Evolutionary conservation across 441 rosid species (phyloP), one percentile per base, ranked within the genome.

Genomic region (Erodium moschatum): DNA sequence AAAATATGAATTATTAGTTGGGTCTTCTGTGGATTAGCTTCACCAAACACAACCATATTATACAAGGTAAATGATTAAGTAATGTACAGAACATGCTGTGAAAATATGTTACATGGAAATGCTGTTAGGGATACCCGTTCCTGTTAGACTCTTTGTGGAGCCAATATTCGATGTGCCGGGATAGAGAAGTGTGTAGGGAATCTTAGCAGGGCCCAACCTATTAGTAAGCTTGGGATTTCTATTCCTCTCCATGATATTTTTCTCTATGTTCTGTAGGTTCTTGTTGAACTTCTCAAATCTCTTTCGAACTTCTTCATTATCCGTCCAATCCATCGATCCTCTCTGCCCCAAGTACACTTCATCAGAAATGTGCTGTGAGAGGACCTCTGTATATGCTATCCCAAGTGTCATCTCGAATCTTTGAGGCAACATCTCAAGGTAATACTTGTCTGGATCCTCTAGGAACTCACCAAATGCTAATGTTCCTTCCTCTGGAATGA

Each of bases 41-140:
- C 15, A 52, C 9, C 2, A 7, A 52, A 18, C 60, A 3, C 6
- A 18, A 4, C 60, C 60, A 52, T 52, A 6, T 52, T 19, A 54
- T 54, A 19, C 3, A 54, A 54, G 62, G 24, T 6, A 9, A n/a
- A 62, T 10, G 18, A 15, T 6, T 60, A 4, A 20, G 27, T 46
- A 31, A 64, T 63, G 15, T 18, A 13, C 29, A 46, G 31, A 18
- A 46, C 24, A 27, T 24, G 27, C 27, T 19, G 29, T 64, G 46
- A 29, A 35, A 7, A 44, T 56, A 5, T 62, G 16, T 76, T 72
- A 88, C 52, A 84, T 83, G 58, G 88, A 80, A 71, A 81, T 78
- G 75, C 87, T 85, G 70, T 81, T 86, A 18, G 91, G 91, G 46
- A 86, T 82, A 60, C 89, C 91, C 70, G 68, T 79, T 24, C 79